A percentile compares a stretch with the other conserved stretches of the same genome.
phyloP scores from a whole-genome alignment of 2,329 filamentous ascomycete genomes.

The Endoconidiophora laricicola region DNA sequence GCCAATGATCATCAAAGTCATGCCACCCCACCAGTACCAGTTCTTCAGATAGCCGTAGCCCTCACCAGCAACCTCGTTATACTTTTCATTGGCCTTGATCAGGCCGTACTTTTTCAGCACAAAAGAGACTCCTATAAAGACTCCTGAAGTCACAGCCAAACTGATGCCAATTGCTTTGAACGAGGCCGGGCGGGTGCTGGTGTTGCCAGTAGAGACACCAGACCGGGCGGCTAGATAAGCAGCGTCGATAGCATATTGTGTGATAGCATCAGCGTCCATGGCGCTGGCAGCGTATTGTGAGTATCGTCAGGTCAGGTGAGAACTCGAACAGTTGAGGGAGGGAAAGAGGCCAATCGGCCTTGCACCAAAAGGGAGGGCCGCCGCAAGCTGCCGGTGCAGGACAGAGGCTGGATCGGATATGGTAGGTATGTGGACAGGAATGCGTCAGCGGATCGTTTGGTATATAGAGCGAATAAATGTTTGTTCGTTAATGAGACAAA shows the following conservation, averaged over 20 bases:
- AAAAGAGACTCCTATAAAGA: constrained; percentile 90
- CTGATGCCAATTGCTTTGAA: constrained; percentile 82
- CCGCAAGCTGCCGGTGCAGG: no score
- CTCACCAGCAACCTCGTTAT: constrained; percentile 87
- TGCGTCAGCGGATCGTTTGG: no score
- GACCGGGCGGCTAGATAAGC: constrained; percentile 19
- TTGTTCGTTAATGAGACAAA: no score
- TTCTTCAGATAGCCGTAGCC: constrained; percentile 97
- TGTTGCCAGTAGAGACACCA: constrained; percentile 20
- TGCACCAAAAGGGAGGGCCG: not conserved
- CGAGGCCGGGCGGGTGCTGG: constrained; percentile 26
- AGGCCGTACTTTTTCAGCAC: constrained; percentile 89
- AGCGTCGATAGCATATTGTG: constrained; percentile 4
- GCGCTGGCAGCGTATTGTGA: no score
- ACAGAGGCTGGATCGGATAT: not conserved
- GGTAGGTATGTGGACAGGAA: no score
- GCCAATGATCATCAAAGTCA: constrained; percentile 92
- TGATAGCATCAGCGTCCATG: constrained; percentile 5
- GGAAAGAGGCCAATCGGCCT: constrained; percentile 1
- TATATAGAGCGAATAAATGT: no score
- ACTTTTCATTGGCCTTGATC: constrained; percentile 85
- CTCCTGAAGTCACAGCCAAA: constrained; percentile 69
- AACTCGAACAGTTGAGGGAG: not conserved
- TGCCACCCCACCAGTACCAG: constrained; percentile 83
- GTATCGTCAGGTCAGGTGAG: not conserved